These are phyloP conservation scores for Phaseolus lunatus DNA, from an alignment of 306 rosid species.

Conservation along the genomic window DNA sequence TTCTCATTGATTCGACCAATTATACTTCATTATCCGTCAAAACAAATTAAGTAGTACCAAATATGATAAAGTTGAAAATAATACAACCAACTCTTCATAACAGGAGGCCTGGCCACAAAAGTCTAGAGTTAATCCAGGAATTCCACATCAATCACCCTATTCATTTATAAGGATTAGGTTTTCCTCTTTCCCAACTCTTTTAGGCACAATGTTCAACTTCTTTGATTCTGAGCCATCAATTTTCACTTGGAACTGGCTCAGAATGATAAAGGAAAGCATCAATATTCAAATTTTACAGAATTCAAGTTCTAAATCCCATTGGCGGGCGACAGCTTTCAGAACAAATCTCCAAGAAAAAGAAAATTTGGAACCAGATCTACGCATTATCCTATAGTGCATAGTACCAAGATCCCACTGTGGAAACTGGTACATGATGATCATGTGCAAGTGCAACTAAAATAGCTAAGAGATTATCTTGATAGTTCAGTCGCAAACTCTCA, in stretches of 20 bases:
- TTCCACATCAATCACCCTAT: conserved; percentile 25
- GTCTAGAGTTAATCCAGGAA: not conserved
- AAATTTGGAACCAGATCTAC: conserved; percentile 3
- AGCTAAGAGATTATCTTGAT: not conserved
- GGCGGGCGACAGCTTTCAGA: not conserved
- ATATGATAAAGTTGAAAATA: not conserved
- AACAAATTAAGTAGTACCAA: not conserved
- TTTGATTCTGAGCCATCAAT: conserved; percentile 11
- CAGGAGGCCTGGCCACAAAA: not conserved
- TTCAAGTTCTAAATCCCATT: conserved; percentile 15
- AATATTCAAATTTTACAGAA: not conserved
- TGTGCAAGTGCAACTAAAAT: not conserved
- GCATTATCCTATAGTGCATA: not conserved
- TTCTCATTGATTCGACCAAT: not conserved
- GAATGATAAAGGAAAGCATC: conserved; percentile 4
- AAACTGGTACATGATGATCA: not conserved
- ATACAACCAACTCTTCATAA: not conserved
- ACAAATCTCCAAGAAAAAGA: not conserved
- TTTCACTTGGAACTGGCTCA: conserved; percentile 9
- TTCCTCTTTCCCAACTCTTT: conserved; percentile 3
- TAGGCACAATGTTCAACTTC: not conserved
- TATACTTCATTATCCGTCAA: conserved; percentile 14
- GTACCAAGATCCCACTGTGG: not conserved
- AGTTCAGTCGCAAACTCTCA: no score
- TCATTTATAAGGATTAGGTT: not conserved